A percentile compares a stretch with the other conserved stretches of the same genome.
Conservation (phyloP, 2,329 filamentous ascomycete genomes). For the Nigrograna mackinnonii region DNA sequence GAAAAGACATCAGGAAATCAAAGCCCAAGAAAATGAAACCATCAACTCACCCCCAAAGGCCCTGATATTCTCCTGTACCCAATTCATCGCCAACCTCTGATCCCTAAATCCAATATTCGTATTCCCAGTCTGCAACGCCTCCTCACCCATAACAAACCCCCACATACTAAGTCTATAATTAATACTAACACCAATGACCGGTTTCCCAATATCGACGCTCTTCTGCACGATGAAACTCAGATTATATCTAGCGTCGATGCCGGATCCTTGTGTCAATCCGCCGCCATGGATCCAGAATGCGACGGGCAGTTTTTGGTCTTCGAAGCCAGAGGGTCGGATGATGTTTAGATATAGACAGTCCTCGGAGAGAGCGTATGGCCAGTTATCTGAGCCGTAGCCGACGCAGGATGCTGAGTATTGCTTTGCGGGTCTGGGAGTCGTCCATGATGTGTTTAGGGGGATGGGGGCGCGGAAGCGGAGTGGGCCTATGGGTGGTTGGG, state of each 20-base stretch:
- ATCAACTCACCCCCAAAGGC: constrained; percentile 44
- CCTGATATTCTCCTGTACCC: constrained; percentile 48
- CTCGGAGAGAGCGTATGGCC: constrained; percentile 58
- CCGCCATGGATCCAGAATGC: constrained; percentile 61
- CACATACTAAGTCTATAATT: constrained; percentile 61
- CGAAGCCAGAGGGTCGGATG: constrained; percentile 44
- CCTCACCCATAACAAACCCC: constrained; percentile 63
- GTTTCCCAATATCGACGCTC: constrained; percentile 49
- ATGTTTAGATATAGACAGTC: constrained; percentile 57
- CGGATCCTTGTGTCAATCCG: constrained; percentile 52
- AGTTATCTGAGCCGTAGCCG: constrained; percentile 39
- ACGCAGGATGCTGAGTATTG: constrained; percentile 21
- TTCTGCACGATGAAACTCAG: constrained; percentile 51
- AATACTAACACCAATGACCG: constrained; percentile 49
- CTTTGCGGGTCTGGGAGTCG: constrained; percentile 3
- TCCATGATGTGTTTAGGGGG: constrained; percentile 10
- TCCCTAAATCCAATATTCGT: constrained; percentile 51
- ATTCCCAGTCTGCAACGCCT: constrained; percentile 45
- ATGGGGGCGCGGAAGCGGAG: constrained; percentile 31
- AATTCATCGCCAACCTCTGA: constrained; percentile 51
- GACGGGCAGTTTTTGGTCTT: constrained; percentile 52
- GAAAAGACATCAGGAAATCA: too few relatives aligned
- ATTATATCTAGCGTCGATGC: constrained; percentile 59
- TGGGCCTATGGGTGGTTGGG: constrained; percentile 51
- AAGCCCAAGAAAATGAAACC: not conserved